These are phyloP conservation scores for Arthrobotrys sphaeroides DNA, from an alignment of 2,329 filamentous ascomycete genomes.

Conservation along the genomic window DNA sequence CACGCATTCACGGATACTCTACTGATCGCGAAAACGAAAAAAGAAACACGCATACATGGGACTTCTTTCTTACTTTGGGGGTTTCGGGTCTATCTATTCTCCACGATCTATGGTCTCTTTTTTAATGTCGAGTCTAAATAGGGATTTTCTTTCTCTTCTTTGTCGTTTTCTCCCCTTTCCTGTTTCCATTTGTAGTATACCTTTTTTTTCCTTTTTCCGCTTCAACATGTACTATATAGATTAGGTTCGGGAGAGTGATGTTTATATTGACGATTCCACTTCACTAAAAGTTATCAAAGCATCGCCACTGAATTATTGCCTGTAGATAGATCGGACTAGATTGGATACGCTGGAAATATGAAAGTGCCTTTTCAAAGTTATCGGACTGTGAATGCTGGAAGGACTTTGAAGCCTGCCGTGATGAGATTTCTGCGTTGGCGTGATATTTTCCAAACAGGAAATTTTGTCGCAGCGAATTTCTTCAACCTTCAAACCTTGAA, in stretches of 20 bases:
- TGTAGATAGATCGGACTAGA: slow-evolving; percentile 9
- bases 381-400: neutral
- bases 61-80: slow-evolving; percentile 40
- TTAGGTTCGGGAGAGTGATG: slow-evolving; percentile 23
- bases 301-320: neutral
- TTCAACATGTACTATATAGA: slow-evolving; percentile 36
- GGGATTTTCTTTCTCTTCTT: slow-evolving; percentile 7
- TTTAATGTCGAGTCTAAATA: slow-evolving; percentile 15
- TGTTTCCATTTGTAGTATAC: slow-evolving; percentile 47
- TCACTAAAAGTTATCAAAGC: slow-evolving; percentile 23
- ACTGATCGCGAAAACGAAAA: slow-evolving; percentile 6
- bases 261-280: slow-evolving; percentile 46
- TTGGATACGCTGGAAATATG: no score
- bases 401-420: no score
- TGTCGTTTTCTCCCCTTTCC: slow-evolving; percentile 5
- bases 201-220: slow-evolving; percentile 35
- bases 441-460: slow-evolving; percentile 24
- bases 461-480: no score
- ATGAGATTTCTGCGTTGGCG: neutral
- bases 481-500: no score
- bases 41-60: slow-evolving; percentile 38
- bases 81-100: slow-evolving; percentile 14
- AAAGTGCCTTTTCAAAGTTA: no score
- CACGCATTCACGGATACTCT: neutral
- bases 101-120: slow-evolving; percentile 21